Percentiles rank a stretch among this genome's conserved stretches.
phyloP scores from a whole-genome alignment of 78 protist species.

The slime mould (Dictyostelium discoideum) region DNA sequence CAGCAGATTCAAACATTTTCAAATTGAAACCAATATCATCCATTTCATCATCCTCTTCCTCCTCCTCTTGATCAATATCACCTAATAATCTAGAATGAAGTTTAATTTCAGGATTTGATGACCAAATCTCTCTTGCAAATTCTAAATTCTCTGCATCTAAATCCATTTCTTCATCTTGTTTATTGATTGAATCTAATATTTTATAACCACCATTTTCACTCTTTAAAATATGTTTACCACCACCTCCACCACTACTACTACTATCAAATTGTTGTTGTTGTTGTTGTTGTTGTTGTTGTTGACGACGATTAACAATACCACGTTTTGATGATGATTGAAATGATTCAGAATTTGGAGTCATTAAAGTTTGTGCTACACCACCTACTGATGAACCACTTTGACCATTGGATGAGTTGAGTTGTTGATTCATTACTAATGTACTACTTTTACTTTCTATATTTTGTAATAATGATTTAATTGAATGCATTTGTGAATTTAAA shows the following conservation, averaged over 20 bases:
- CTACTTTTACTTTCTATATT: constrained; percentile 25
- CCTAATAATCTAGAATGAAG: constrained; percentile 25
- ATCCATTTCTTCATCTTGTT: constrained; percentile 59
- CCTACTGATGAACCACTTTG: not conserved
- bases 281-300: not conserved
- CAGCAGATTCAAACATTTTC: constrained; percentile 36
- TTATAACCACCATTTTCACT: not conserved
- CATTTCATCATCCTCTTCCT: constrained; percentile 14
- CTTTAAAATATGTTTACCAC: not conserved
- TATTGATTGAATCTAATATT: not conserved
- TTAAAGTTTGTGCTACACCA: not conserved
- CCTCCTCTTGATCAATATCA: not conserved
- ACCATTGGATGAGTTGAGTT: not conserved
- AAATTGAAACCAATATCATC: constrained; percentile 24
- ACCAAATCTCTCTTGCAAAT: constrained; percentile 73
- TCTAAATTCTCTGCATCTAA: constrained; percentile 62
- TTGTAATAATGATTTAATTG: constrained; percentile 5
- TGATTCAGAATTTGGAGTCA: not conserved
- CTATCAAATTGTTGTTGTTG: not conserved
- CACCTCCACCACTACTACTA: not conserved
- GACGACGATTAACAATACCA: not conserved
- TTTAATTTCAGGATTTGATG: constrained; percentile 54
- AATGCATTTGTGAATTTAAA: constrained; percentile 5
- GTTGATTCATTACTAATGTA: not conserved
- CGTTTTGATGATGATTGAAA: not conserved